Evolutionary conservation across 352 stramenopile species (phyloP), one percentile per base, ranked within the genome.

Genomic region (Phytophthora podocarpi): DNA sequence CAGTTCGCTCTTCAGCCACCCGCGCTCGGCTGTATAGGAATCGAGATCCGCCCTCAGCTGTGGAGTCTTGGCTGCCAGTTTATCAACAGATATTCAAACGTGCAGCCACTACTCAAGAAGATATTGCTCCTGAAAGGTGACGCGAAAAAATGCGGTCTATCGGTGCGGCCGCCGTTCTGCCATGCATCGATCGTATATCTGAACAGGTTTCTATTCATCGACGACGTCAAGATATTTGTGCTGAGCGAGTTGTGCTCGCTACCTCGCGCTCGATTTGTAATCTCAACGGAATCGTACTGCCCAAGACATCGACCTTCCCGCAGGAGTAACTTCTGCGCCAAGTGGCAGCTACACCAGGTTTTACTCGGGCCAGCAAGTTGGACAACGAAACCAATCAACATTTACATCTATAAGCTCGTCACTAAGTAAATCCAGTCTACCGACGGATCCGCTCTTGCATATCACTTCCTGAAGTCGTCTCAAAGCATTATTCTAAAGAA

Each of bases 401-500:
- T 59, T n/a, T 59, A 51, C 9, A 59, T 50, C 3, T 46, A 57
- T 30, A 20, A 47, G n/a, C n/a, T n/a, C n/a, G n/a, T n/a, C n/a
- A n/a, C n/a, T n/a, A n/a, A n/a, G n/a, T n/a, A n/a, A n/a, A n/a
- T n/a, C n/a, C n/a, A n/a, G n/a, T n/a, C n/a, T n/a, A n/a, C n/a
- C n/a, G n/a, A n/a, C n/a, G n/a, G n/a, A n/a, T n/a, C n/a, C n/a
- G n/a, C n/a, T n/a, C n/a, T n/a, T n/a, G n/a, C n/a, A n/a, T n/a
- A n/a, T n/a, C n/a, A n/a, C n/a, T n/a, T n/a, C n/a, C n/a, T n/a
- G n/a, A n/a, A n/a, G n/a, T n/a, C n/a, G n/a, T n/a, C n/a, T n/a
- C n/a, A n/a, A n/a, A n/a, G n/a, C n/a, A n/a, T n/a, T n/a, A n/a
- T n/a, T n/a, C n/a, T n/a, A n/a, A n/a, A n/a, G n/a, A n/a, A n/a